A percentile compares a stretch with the other conserved stretches of the same genome.
Conservation (phyloP, 169 alveolate genomes). For the Toxoplasma gondii region DNA sequence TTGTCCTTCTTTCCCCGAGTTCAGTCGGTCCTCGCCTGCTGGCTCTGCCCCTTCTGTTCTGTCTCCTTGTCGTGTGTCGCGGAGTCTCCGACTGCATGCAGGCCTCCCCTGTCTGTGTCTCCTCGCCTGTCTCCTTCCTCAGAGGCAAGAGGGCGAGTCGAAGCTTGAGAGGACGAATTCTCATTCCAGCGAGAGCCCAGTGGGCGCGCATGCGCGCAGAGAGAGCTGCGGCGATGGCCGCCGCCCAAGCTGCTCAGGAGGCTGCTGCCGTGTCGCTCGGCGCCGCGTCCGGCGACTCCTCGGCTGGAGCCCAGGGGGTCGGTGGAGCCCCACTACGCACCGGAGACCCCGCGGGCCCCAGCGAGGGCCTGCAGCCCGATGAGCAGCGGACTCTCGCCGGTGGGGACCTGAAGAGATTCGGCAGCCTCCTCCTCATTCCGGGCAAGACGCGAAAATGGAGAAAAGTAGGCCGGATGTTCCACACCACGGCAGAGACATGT, state of each 20-base stretch:
- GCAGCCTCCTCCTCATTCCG: conserved; percentile 5
- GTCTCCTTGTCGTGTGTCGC: not conserved
- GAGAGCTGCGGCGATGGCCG: not conserved
- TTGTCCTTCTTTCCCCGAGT: too few species aligned
- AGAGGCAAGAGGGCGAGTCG: conserved; percentile 8
- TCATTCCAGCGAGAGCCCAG: not conserved
- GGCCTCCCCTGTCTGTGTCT: not conserved
- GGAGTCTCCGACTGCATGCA: too few species aligned
- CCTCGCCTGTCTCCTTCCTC: not conserved
- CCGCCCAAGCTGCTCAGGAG: not conserved
- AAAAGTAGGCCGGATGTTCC: not conserved
- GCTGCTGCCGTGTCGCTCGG: not conserved
- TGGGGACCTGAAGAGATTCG: conserved; percentile 45
- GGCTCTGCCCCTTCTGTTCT: not conserved
- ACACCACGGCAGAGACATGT: not conserved
- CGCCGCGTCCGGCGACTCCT: not conserved
- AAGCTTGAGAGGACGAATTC: not conserved
- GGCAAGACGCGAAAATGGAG: conserved; percentile 52
- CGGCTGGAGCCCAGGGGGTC: not conserved
- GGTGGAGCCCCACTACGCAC: too few species aligned
- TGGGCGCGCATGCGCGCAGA: not conserved
- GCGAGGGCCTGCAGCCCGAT: not conserved
- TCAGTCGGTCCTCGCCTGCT: too few species aligned
- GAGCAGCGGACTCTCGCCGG: conserved; percentile 12
- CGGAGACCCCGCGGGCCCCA: not conserved